phyloP scores from a whole-genome alignment of 2,329 filamentous ascomycete genomes.

The Claviceps maximensis region DNA sequence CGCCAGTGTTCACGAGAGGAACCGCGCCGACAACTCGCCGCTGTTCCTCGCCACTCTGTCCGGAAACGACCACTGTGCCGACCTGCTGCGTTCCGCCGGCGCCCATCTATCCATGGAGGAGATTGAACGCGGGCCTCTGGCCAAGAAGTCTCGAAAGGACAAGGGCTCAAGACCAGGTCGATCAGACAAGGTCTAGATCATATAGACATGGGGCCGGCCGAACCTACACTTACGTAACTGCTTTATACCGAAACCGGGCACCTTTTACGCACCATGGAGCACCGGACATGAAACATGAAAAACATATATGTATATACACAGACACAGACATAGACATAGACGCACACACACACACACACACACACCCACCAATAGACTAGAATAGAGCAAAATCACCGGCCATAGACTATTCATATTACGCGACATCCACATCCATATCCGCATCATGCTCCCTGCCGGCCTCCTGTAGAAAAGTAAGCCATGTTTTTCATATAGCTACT shows the following conservation, averaged over 20 bases:
- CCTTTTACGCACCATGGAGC: too few relatives aligned
- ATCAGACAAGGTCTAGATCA: too few relatives aligned
- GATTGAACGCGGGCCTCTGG: conserved; percentile 17
- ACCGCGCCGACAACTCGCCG: conserved; percentile 52
- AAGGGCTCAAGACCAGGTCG: too few relatives aligned
- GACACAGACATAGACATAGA: background rate
- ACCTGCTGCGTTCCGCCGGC: conserved; percentile 43
- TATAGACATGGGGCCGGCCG: too few relatives aligned
- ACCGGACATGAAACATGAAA: too few relatives aligned
- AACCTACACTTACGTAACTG: too few relatives aligned
- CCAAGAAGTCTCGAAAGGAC: too few relatives aligned
- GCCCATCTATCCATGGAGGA: conserved; percentile 39
- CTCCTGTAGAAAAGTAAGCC: background rate
- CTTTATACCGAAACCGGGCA: too few relatives aligned
- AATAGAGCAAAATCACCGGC: background rate
- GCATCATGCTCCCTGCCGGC: too few relatives aligned
- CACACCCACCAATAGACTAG: background rate
- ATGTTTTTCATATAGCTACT: conserved; percentile 1
- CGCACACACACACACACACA: too few relatives aligned
- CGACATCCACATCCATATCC: too few relatives aligned
- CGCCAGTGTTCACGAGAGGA: conserved; percentile 54
- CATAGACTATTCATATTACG: background rate
- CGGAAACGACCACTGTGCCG: conserved; percentile 38
- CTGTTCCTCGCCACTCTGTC: conserved; percentile 49
- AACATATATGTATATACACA: too few relatives aligned